A percentile compares a stretch with the other conserved stretches of the same genome.
These are phyloP conservation scores for Boletus sp. DNA, from an alignment of 768 basidiomycete species.

Conservation along the genomic window DNA sequence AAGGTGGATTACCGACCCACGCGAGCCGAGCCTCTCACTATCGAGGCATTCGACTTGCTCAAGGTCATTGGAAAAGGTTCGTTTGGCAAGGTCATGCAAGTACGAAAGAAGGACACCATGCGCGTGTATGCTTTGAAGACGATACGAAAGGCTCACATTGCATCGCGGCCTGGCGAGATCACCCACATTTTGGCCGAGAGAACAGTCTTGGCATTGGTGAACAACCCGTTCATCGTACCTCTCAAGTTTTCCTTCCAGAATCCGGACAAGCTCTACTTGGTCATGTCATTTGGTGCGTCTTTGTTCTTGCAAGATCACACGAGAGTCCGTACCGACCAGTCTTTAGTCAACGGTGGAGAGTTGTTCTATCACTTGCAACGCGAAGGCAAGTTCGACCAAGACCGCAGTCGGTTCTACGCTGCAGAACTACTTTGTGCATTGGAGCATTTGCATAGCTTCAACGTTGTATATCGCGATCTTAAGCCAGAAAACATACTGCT, in stretches of 20 bases:
- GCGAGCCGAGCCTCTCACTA: slow-evolving; percentile 81
- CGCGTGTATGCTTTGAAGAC: slow-evolving; percentile 98
- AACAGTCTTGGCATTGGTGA: slow-evolving; percentile 94
- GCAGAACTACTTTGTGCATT: slow-evolving; percentile 94
- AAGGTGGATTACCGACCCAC: slow-evolving; percentile 92
- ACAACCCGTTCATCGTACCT: slow-evolving; percentile 98
- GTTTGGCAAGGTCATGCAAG: slow-evolving; percentile 99
- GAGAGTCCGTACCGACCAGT: not conserved
- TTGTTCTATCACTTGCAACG: slow-evolving; percentile 96
- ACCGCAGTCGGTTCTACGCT: slow-evolving; percentile 92
- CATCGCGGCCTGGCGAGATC: slow-evolving; percentile 92
- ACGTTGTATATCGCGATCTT: slow-evolving; percentile 96
- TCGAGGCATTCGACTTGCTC: slow-evolving; percentile 93
- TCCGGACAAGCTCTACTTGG: slow-evolving; percentile 93
- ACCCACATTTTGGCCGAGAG: slow-evolving; percentile 97
- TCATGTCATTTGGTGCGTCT: slow-evolving; percentile 87
- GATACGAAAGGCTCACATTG: slow-evolving; percentile 97
- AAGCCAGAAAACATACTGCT: slow-evolving; percentile 98
- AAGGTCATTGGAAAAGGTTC: slow-evolving; percentile 98
- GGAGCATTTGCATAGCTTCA: slow-evolving; percentile 95
- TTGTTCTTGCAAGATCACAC: not conserved
- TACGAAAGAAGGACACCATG: slow-evolving; percentile 96
- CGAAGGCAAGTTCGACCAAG: slow-evolving; percentile 94
- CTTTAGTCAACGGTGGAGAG: slow-evolving; percentile 90
- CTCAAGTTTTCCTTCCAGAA: slow-evolving; percentile 99